Percentiles rank a stretch among this genome's conserved stretches.
phyloP scores from a whole-genome alignment of 2,329 filamentous ascomycete genomes.

The Phaeoacremonium minimum region DNA sequence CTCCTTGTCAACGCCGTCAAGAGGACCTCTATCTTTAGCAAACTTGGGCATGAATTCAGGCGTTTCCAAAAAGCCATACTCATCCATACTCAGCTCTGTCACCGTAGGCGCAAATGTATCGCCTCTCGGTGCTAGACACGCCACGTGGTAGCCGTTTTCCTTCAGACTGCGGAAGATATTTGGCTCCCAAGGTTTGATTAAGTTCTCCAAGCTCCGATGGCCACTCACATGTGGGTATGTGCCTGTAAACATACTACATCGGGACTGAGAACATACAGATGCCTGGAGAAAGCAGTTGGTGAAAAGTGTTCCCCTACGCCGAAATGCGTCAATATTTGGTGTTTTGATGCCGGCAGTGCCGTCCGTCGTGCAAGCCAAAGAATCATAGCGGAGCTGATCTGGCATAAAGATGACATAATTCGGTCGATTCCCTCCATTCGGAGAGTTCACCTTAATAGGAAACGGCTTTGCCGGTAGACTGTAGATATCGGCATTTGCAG shows the following conservation, averaged over 20 bases:
- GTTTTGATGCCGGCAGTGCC: too few relatives aligned
- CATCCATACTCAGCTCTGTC: constrained; percentile 37
- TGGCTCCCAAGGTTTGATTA: constrained; percentile 43
- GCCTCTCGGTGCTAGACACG: constrained; percentile 36
- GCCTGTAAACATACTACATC: constrained; percentile 42
- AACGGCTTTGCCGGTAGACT: too few relatives aligned
- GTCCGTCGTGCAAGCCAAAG: too few relatives aligned
- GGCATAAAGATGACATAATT: too few relatives aligned
- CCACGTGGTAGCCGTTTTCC: constrained; percentile 41
- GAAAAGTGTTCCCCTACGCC: constrained; percentile 29
- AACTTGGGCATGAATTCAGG: constrained; percentile 27
- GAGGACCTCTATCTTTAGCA: constrained; percentile 8
- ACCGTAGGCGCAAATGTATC: constrained; percentile 34
- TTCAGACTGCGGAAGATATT: constrained; percentile 37
- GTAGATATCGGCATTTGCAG: too few relatives aligned
- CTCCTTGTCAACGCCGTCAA: constrained; percentile 15
- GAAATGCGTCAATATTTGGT: constrained; percentile 37
- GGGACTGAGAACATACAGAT: constrained; percentile 39
- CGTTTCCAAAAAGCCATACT: constrained; percentile 42
- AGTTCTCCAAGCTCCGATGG: constrained; percentile 38
- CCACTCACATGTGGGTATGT: constrained; percentile 39
- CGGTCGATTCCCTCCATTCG: too few relatives aligned
- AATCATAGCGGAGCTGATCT: too few relatives aligned
- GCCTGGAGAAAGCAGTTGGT: constrained; percentile 41
- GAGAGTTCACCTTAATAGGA: too few relatives aligned